Percentiles rank a stretch among this genome's conserved stretches.
phyloP scores from a whole-genome alignment of 805 yeast genomes.

The Saccharomycopsis microspora region DNA sequence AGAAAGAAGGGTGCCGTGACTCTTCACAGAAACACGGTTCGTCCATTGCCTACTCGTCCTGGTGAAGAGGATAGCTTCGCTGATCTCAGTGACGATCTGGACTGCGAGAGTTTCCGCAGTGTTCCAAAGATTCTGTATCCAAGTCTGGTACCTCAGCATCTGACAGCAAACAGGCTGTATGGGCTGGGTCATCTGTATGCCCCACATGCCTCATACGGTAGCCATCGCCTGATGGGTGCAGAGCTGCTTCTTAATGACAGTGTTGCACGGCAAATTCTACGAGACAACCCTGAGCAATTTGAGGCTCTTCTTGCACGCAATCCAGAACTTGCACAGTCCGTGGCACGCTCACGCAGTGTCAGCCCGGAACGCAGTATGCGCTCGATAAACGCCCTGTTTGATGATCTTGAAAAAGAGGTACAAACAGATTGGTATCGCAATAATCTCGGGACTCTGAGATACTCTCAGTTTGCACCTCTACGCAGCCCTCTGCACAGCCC shows the following conservation, averaged over 20 bases:
- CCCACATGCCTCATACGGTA: not conserved
- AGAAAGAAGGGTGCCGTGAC: constrained; percentile 12
- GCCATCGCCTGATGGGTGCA: not conserved
- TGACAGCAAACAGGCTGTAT: not conserved
- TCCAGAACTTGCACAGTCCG: constrained; percentile 13
- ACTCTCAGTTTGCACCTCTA: constrained; percentile 4
- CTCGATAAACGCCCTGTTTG: constrained; percentile 19
- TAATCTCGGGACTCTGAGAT: constrained; percentile 7
- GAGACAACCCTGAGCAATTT: constrained; percentile 14
- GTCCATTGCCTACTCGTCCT: constrained; percentile 15
- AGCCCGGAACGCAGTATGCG: not conserved
- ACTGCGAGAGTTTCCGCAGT: not conserved
- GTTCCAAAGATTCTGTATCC: not conserved
- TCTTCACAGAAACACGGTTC: constrained; percentile 10
- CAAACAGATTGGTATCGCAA: constrained; percentile 21
- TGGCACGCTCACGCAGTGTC: not conserved
- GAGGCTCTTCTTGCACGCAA: constrained; percentile 10
- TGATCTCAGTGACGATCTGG: not conserved
- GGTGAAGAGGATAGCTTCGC: constrained; percentile 6
- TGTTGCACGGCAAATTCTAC: constrained; percentile 9
- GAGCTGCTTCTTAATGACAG: constrained; percentile 1
- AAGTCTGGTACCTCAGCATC: not conserved
- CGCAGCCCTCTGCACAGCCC: too few species aligned
- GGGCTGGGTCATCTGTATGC: not conserved
- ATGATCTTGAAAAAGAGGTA: constrained; percentile 25